phyloP scores from a whole-genome alignment of 2,329 filamentous ascomycete species.

The Fusarium equiseti region DNA sequence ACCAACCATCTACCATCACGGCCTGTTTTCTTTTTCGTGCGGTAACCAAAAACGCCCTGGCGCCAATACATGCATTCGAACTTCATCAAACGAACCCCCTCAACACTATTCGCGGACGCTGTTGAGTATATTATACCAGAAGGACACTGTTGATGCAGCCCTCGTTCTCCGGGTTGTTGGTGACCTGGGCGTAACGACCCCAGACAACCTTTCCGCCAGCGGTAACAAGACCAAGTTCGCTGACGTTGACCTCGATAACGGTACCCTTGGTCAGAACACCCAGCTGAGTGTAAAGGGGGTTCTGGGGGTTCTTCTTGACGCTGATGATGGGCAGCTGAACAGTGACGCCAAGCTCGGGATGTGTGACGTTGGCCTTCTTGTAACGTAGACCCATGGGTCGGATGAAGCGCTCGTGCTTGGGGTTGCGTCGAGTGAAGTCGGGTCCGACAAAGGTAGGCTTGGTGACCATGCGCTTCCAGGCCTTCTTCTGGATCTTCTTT shows the following conservation, averaged over 20 bases:
- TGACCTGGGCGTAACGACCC: constrained; percentile 77
- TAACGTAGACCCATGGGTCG: constrained; percentile 64
- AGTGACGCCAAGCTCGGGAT: constrained; percentile 86
- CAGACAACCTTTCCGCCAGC: constrained; percentile 93
- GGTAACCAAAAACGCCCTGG: constrained; percentile 46
- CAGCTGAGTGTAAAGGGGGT: constrained; percentile 90
- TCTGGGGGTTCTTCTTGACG: constrained; percentile 78
- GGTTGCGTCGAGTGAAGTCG: constrained; percentile 89
- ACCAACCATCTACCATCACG: constrained; percentile 37
- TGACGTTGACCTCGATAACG: constrained; percentile 89
- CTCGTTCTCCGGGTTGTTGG: constrained; percentile 62
- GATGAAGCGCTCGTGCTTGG: constrained; percentile 76
- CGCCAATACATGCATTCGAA: constrained; percentile 48
- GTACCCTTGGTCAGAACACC: constrained; percentile 89
- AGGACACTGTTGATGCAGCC: constrained; percentile 52
- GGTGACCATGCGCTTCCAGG: constrained; percentile 77
- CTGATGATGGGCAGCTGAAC: constrained; percentile 85
- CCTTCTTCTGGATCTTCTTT: constrained; percentile 92
- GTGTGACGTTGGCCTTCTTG: constrained; percentile 68
- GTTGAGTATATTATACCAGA: constrained; percentile 40
- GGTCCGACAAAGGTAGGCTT: constrained; percentile 81
- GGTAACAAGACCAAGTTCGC: constrained; percentile 90
- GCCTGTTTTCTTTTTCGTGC: constrained; percentile 36
- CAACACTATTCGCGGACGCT: constrained; percentile 13
- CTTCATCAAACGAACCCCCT: constrained; percentile 34